These are phyloP conservation scores for Trichoderma virens DNA, from an alignment of 495 filamentous ascomycete genomes.

Conservation along the genomic window DNA sequence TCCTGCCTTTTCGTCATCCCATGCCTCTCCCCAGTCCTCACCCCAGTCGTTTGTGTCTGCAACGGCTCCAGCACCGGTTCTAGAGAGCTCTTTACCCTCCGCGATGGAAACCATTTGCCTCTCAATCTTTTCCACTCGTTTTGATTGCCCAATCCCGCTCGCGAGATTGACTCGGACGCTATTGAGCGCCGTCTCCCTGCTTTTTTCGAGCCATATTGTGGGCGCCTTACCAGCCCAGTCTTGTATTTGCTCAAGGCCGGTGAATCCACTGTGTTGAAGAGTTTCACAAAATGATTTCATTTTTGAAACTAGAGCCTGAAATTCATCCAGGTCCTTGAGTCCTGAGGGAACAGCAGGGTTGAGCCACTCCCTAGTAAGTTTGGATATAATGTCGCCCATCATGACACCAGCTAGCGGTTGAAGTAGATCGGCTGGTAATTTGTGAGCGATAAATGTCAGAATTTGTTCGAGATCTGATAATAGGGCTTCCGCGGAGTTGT, in stretches of 20 bases:
- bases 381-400: slow-evolving; percentile 56
- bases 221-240: slow-evolving; percentile 78
- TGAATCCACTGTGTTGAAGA: slow-evolving; percentile 57
- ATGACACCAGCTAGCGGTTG: slow-evolving; percentile 56
- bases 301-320: slow-evolving; percentile 54
- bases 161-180: slow-evolving; percentile 61
- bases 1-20: slow-evolving; percentile 48
- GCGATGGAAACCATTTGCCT: slow-evolving; percentile 64
- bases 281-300: slow-evolving; percentile 55
- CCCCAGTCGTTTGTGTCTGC: slow-evolving; percentile 38
- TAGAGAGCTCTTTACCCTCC: slow-evolving; percentile 53
- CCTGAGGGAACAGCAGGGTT: slow-evolving; percentile 66
- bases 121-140: slow-evolving; percentile 73
- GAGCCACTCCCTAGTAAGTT: slow-evolving; percentile 65
- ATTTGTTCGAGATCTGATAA: slow-evolving; percentile 54
- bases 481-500: slow-evolving; percentile 36
- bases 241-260: slow-evolving; percentile 58
- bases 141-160: slow-evolving; percentile 51
- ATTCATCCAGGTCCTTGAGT: slow-evolving; percentile 57
- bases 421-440: slow-evolving; percentile 56
- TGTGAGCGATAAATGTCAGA: slow-evolving; percentile 55
- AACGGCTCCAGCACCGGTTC: slow-evolving; percentile 39
- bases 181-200: slow-evolving; percentile 68
- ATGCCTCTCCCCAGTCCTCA: slow-evolving; percentile 69
- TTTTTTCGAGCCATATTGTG: slow-evolving; percentile 77